Evolutionary conservation across 1,139 yeast genomes (phyloP).

Genomic region (Scheffersomyces illinoinensis): DNA sequence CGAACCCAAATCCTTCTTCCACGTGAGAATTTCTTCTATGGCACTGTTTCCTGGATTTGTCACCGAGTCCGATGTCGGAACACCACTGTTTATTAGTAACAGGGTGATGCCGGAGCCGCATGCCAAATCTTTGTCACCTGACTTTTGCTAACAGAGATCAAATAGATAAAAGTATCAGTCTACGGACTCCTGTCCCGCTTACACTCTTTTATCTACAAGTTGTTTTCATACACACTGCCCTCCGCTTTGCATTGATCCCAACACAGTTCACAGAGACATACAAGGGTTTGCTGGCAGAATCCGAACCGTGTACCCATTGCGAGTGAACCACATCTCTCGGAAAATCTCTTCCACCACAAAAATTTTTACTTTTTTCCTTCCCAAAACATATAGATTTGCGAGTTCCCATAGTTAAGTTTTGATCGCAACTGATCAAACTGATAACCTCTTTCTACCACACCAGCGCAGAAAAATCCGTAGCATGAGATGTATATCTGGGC

Average conservation of each 20-base stretch:
- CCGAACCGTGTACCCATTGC: neutral
- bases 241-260: neutral
- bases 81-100: neutral
- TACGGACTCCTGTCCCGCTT: neutral
- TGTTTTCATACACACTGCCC: neutral
- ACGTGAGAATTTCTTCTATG: neutral
- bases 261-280: neutral
- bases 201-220: neutral
- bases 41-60: neutral
- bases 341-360: neutral
- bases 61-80: neutral
- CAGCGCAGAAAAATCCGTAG: neutral
- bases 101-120: neutral
- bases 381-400: constrained; percentile 1
- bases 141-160: neutral
- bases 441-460: neutral
- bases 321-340: neutral
- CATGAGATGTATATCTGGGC: neutral
- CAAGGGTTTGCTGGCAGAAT: neutral
- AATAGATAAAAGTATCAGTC: neutral
- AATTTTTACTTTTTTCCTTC: neutral
- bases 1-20: neutral
- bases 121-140: neutral
- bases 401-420: neutral
- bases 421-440: neutral